Percentiles rank a stretch among this genome's conserved stretches.
phyloP scores from a whole-genome alignment of 352 stramenopile genomes.

The Phytophthora europaea region DNA sequence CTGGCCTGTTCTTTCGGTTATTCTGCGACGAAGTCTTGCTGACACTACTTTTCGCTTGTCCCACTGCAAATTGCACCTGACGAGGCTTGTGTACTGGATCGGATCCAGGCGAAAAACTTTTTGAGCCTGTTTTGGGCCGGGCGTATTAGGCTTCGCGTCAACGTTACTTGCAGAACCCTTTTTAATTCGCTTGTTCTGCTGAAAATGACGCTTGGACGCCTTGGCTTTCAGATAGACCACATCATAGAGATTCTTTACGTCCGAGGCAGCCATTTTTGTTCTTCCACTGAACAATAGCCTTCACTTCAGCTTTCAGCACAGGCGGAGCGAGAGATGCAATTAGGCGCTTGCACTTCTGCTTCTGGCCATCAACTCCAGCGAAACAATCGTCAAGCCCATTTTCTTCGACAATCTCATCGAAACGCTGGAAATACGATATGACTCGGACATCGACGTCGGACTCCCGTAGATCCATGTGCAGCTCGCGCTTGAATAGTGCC shows the following conservation, averaged over 20 bases:
- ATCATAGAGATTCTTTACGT: not conserved
- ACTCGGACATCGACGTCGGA: not conserved
- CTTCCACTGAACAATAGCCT: not conserved
- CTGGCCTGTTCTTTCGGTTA: not conserved
- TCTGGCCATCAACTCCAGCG: not conserved
- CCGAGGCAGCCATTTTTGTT: not conserved
- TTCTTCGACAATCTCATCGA: not conserved
- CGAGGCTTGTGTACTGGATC: too few species aligned
- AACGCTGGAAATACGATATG: not conserved
- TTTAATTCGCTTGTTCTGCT: not conserved
- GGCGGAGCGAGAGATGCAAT: not conserved
- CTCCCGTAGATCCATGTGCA: not conserved
- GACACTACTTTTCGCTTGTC: not conserved
- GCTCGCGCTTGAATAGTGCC: not conserved
- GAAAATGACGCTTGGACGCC: not conserved
- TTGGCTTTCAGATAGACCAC: not conserved
- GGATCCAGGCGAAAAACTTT: too few species aligned
- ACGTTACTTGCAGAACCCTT: not conserved
- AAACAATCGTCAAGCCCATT: not conserved
- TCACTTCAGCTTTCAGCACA: not conserved
- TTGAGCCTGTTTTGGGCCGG: too few species aligned
- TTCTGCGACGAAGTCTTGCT: not conserved
- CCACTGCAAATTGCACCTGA: not conserved
- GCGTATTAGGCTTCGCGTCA: too few species aligned
- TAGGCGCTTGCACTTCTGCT: not conserved